A percentile compares a stretch with the other conserved stretches of the same genome.
These are phyloP conservation scores for Achaetomium macrosporum DNA, from an alignment of 2,329 filamentous ascomycete species.

Conservation along the genomic window DNA sequence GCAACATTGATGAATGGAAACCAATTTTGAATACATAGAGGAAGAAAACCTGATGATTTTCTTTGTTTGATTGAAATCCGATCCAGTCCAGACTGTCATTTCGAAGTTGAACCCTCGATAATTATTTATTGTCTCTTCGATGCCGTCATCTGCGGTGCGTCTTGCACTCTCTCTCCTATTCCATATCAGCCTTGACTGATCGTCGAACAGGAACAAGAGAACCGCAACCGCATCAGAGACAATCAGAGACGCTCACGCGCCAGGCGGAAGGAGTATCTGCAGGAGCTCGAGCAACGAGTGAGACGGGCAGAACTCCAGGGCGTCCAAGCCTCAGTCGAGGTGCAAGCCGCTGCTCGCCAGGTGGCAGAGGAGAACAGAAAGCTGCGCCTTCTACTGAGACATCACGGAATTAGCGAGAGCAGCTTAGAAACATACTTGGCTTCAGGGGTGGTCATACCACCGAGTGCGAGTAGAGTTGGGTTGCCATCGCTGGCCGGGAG, in stretches of 20 bases:
- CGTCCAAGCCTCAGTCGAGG: constrained; percentile 62
- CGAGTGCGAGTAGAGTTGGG: background rate
- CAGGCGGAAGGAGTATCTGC: background rate
- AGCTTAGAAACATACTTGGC: constrained; percentile 15
- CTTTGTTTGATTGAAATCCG: no score
- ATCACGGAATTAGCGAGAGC: constrained; percentile 8
- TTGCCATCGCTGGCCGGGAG: no score
- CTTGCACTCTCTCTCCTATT: background rate
- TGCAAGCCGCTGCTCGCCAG: constrained; percentile 62
- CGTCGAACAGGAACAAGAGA: constrained; percentile 27
- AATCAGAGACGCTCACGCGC: constrained; percentile 74
- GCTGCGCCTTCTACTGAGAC: constrained; percentile 29
- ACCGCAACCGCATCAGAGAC: constrained; percentile 55
- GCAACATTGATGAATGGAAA: no score
- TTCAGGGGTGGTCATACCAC: background rate
- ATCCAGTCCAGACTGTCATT: no score
- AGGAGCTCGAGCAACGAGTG: constrained; percentile 63
- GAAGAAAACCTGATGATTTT: no score
- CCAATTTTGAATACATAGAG: no score
- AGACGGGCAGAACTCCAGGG: constrained; percentile 59
- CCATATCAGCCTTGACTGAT: background rate
- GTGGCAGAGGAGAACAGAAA: constrained; percentile 27
- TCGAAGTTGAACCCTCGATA: no score
- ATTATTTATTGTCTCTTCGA: no score
- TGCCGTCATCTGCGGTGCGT: no score